Base-by-base conservation (phyloP, 805 yeast species). In the Cyberlindnera maritima region DNA sequence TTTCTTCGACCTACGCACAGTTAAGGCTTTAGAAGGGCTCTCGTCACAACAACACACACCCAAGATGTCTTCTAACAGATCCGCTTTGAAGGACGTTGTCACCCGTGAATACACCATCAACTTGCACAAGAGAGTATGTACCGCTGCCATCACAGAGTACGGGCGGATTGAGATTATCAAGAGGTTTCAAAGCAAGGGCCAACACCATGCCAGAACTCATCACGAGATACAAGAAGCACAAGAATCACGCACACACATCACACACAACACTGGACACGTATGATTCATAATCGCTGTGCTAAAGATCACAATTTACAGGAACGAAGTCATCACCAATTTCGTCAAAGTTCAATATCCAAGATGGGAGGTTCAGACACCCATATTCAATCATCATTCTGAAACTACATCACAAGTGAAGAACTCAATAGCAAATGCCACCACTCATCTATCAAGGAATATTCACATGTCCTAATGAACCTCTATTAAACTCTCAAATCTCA, bases 101-200 rank as follows among this genome's bases (percentile, higher is more conserved):
- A 88, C 99, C 76, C 96, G 99, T 79, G 99, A 94, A 81, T 94
- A 94, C 89, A 94, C 99, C 85, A 91, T 94, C 79, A 92, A 94
- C 89, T 81, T 92, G 78, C 96, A 90, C 96, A 92, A 90, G 79
- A 90, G 98, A 81, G 96, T 88, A 85, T 73, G 95, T 86, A 29
- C 34, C 15, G 35, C 34, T 39, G 31, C 11, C 41, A 29, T 25
- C 26, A 29, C 15, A 20, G 23, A 37, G 35, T 3, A 28, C 31
- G 18, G 18, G 41, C 34, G 18, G 41, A 39, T 19, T 13, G 32
- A 25, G 33, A 41, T 10, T 20, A 19, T 23, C 35, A 31, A 33
- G 31, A 40, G 41, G 23, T 9, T 39, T 29, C 26, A 39, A 26
- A 29, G 31, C 12, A n/a, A 20, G 17, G 39, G 28, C 31, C 31